phyloP scores from a whole-genome alignment of 345 rosid genomes.

The Gossypium longicalyx region DNA sequence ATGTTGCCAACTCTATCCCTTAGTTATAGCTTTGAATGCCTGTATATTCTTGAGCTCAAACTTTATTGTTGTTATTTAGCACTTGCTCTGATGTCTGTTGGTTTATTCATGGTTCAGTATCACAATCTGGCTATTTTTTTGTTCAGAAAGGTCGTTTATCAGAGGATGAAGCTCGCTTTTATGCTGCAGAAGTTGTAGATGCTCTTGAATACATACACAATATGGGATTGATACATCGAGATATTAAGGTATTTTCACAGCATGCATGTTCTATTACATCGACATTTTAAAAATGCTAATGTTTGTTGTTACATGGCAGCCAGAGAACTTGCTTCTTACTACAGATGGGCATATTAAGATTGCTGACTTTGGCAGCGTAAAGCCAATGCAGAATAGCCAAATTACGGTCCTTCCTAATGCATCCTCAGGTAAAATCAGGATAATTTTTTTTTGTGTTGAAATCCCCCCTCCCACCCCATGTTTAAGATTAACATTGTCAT shows the following conservation, averaged over 20 bases:
- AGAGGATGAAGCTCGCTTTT: constrained; percentile 91
- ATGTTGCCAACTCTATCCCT: background rate
- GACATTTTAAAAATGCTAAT: constrained; percentile 20
- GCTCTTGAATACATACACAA: constrained; percentile 93
- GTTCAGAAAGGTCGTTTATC: constrained; percentile 73
- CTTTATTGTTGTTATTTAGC: background rate
- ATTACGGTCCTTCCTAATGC: constrained; percentile 93
- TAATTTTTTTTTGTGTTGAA: constrained; percentile 3
- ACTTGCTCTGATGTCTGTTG: background rate
- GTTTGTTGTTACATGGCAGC: constrained; percentile 51
- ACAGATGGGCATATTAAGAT: constrained; percentile 90
- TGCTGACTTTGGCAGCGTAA: constrained; percentile 99
- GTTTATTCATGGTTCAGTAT: constrained; percentile 1
- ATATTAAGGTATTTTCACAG: constrained; percentile 66
- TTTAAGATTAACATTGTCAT: constrained; percentile 17
- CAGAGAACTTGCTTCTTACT: constrained; percentile 86
- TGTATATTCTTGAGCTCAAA: background rate
- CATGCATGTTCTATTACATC: constrained; percentile 10
- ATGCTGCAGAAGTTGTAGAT: constrained; percentile 88
- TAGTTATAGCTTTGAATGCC: background rate
- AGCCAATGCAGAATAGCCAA: constrained; percentile 92
- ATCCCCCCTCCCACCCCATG: background rate
- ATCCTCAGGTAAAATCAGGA: constrained; percentile 57
- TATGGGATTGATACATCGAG: constrained; percentile 93
- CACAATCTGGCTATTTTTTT: constrained; percentile 8